Conservation (phyloP, 352 stramenopile genomes). For the Globisporangium perplexum region DNA sequence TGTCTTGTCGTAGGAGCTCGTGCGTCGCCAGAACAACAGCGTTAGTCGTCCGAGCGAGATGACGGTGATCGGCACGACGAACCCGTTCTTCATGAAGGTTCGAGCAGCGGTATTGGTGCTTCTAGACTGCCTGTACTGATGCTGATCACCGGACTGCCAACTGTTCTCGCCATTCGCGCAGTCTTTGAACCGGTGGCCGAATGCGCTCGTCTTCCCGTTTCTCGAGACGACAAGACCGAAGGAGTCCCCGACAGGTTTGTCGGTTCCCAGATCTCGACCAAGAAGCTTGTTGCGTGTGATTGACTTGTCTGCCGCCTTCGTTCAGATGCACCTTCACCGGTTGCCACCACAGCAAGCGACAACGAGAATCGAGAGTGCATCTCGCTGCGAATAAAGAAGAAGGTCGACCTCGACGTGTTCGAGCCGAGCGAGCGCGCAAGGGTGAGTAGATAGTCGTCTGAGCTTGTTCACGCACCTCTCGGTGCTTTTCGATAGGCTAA, state of each 20-base stretch:
- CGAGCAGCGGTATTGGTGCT: neutral
- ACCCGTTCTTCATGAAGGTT: conserved; percentile 87
- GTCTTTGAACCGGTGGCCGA: conserved; percentile 73
- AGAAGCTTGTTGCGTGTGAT: no score
- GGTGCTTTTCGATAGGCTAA: neutral
- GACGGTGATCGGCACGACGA: conserved; percentile 78
- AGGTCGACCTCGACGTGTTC: conserved; percentile 30
- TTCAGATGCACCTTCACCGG: neutral
- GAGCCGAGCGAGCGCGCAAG: conserved; percentile 20
- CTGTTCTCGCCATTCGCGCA: conserved; percentile 10
- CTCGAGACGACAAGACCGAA: conserved; percentile 26
- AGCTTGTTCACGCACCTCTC: neutral
- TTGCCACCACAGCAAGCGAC: neutral
- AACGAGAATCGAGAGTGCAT: conserved; percentile 31
- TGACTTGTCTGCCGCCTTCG: neutral
- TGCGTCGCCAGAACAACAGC: conserved; percentile 46
- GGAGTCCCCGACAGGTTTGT: conserved; percentile 14
- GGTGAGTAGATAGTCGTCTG: conserved; percentile 8
- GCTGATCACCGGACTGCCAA: neutral
- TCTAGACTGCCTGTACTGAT: neutral
- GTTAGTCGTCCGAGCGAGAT: conserved; percentile 36
- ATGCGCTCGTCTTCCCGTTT: conserved; percentile 76
- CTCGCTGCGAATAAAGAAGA: conserved; percentile 57
- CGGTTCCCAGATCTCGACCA: no score
- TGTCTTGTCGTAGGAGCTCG: conserved; percentile 28